Percentiles rank a stretch among this genome's conserved stretches.
Conservation (phyloP, 2,329 filamentous ascomycete species). For the Conoideocrella luteorostrata region DNA sequence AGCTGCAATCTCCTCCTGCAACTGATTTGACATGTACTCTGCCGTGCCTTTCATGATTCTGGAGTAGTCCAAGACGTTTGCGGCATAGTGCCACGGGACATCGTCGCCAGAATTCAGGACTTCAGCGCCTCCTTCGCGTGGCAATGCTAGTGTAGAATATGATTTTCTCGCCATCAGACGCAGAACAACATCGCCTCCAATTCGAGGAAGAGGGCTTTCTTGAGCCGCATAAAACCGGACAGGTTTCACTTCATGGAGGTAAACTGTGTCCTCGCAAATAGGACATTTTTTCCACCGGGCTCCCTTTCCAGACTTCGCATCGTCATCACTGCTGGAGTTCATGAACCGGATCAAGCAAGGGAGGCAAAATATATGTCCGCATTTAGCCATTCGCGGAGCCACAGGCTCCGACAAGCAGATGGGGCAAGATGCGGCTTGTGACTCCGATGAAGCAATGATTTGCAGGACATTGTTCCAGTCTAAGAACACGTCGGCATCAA, state of each 20-base stretch:
- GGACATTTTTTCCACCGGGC: slow-evolving; percentile 90
- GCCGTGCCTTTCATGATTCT: slow-evolving; percentile 91
- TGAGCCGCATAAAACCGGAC: slow-evolving; percentile 89
- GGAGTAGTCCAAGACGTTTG: slow-evolving; percentile 90
- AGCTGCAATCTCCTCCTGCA: slow-evolving; percentile 69
- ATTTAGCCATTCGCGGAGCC: slow-evolving; percentile 92
- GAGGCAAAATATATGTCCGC: slow-evolving; percentile 94
- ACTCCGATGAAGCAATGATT: slow-evolving; percentile 82
- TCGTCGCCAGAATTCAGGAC: slow-evolving; percentile 63
- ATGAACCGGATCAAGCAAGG: slow-evolving; percentile 93
- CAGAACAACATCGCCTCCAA: slow-evolving; percentile 85
- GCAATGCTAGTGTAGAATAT: slow-evolving; percentile 79
- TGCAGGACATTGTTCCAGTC: slow-evolving; percentile 90
- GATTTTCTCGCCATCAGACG: slow-evolving; percentile 76
- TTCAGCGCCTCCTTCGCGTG: slow-evolving; percentile 70
- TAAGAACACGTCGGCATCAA: slow-evolving; percentile 80
- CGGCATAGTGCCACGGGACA: slow-evolving; percentile 91
- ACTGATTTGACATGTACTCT: slow-evolving; percentile 79
- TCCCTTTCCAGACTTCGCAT: slow-evolving; percentile 59
- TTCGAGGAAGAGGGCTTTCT: slow-evolving; percentile 70
- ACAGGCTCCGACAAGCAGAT: slow-evolving; percentile 92
- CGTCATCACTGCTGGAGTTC: slow-evolving; percentile 74
- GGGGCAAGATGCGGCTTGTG: slow-evolving; percentile 81
- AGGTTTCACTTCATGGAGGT: slow-evolving; percentile 80
- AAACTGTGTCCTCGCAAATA: slow-evolving; percentile 91